A percentile compares a stretch with the other conserved stretches of the same genome.
Conservation (phyloP, 2,329 filamentous ascomycete species). For the Fusarium sacchari region DNA sequence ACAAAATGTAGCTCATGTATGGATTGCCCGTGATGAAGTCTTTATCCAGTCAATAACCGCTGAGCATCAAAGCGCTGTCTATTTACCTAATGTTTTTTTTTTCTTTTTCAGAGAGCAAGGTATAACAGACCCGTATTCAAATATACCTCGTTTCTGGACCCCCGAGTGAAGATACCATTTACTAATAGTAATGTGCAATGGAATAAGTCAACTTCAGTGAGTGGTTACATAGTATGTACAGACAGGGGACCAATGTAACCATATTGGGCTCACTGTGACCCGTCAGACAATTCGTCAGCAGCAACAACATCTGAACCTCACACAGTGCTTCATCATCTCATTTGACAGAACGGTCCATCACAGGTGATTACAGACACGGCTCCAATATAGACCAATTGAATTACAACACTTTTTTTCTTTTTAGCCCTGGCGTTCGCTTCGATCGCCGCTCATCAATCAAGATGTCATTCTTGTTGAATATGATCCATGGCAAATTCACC, state of each 20-base stretch:
- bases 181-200: not conserved
- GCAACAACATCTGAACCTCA: not conserved
- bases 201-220: not conserved
- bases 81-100: not conserved
- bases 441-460: not conserved
- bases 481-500: conserved; percentile 28
- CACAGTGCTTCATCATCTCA: not conserved
- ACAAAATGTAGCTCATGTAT: too few relatives aligned
- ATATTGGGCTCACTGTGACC: not conserved
- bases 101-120: not conserved
- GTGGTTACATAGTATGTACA: not conserved
- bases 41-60: not conserved
- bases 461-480: conserved; percentile 10
- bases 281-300: not conserved
- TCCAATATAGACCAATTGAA: not conserved
- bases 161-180: not conserved
- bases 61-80: not conserved
- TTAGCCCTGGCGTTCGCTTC: not conserved
- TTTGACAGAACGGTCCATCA: not conserved
- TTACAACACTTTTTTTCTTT: not conserved
- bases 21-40: not conserved
- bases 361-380: not conserved
- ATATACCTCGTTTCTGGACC: not conserved
- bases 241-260: not conserved
- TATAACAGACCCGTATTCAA: not conserved